Percentiles rank a stretch among this genome's conserved stretches.
These are phyloP conservation scores for Friedmanniomyces simplex DNA, from an alignment of 495 filamentous ascomycete genomes.

Conservation along the genomic window DNA sequence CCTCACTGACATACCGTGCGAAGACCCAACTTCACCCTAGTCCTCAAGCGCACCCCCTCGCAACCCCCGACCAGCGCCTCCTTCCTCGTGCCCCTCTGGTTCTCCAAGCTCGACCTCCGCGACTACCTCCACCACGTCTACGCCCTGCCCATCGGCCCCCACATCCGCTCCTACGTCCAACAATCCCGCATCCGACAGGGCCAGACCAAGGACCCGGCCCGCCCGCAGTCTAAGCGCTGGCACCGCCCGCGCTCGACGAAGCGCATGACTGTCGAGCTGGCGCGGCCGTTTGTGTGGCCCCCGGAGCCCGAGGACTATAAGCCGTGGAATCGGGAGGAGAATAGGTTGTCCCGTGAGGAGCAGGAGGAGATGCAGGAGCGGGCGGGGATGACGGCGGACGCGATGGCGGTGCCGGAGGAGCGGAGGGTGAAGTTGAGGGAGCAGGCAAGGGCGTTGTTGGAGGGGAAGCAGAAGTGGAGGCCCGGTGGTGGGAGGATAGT, in stretches of 20 bases:
- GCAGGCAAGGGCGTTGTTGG: slow-evolving; percentile 50
- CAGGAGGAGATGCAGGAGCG: slow-evolving; percentile 18
- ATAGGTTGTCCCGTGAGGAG: slow-evolving; percentile 34
- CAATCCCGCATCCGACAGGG: slow-evolving; percentile 48
- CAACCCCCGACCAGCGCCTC: slow-evolving; percentile 67
- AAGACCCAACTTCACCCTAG: slow-evolving; percentile 69
- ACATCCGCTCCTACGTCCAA: slow-evolving; percentile 69
- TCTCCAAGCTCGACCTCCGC: slow-evolving; percentile 85
- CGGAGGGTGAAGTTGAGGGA: slow-evolving; percentile 33
- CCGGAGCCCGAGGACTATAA: slow-evolving; percentile 46
- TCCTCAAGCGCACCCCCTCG: slow-evolving; percentile 59
- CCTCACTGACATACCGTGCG: not conserved
- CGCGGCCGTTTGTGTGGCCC: slow-evolving; percentile 76
- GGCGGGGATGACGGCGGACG: slow-evolving; percentile 24
- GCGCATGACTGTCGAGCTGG: slow-evolving; percentile 84
- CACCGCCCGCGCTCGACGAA: slow-evolving; percentile 58
- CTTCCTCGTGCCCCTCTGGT: slow-evolving; percentile 74
- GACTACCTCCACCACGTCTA: slow-evolving; percentile 79
- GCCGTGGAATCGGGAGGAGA: slow-evolving; percentile 47
- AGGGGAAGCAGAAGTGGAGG: slow-evolving; percentile 33
- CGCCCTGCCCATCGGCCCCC: slow-evolving; percentile 47
- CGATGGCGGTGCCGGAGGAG: slow-evolving; percentile 27
- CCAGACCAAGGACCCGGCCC: slow-evolving; percentile 18
- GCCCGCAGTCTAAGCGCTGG: slow-evolving; percentile 31
- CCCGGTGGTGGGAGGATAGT: not conserved